Evolutionary conservation across 176 grass and related monocot species (phyloP), one percentile per base, ranked within the genome.

Genomic region (Tillandsia fasciculata): DNA sequence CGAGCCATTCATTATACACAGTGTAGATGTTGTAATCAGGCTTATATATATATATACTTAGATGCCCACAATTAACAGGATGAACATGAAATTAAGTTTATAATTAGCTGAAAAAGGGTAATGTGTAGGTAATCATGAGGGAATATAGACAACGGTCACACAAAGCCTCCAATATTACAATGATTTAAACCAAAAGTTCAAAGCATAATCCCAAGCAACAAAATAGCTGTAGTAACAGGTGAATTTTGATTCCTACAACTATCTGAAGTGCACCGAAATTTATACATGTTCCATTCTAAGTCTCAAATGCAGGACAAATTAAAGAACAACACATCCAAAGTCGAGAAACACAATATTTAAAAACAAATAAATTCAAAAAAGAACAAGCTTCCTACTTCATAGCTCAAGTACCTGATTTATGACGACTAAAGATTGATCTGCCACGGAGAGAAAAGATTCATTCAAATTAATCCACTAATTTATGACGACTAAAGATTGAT

Each of bases 361-460:
- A 61, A 61, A 23, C 14, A 9, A 61, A 14, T 7, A 20, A 61
- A 61, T 61, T 61, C 56, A 23, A 18, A 61, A 15, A 23, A 61
- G 12, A 18, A 17, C 13, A n/a, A n/a, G 7, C 8, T 15, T 20
- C 22, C 56, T 61, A 61, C 17, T 18, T 23, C 17, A 50, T n/a
- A 67, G 9, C 1, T 3, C 8, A 28, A 78, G 23, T 70, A 52
- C 6, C 9, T 18, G 14, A 61, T 7, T 52, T 22, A 64, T 13
- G 61, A 69, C 23, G 61, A 69, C 23, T 11, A 72, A 11, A 72
- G 20, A 64, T 15, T 51, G 27, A 75, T 75, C 10, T 26, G 74
- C 52, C 14, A 69, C 12, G 26, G 13, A 15, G 70, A 48, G 28
- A 65, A 63, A 2, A 68, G 26, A n/a, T 54, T 10, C 49, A 50